Conservation (phyloP, 2,329 filamentous ascomycete species). For the Phyllosticta capitalensis region DNA sequence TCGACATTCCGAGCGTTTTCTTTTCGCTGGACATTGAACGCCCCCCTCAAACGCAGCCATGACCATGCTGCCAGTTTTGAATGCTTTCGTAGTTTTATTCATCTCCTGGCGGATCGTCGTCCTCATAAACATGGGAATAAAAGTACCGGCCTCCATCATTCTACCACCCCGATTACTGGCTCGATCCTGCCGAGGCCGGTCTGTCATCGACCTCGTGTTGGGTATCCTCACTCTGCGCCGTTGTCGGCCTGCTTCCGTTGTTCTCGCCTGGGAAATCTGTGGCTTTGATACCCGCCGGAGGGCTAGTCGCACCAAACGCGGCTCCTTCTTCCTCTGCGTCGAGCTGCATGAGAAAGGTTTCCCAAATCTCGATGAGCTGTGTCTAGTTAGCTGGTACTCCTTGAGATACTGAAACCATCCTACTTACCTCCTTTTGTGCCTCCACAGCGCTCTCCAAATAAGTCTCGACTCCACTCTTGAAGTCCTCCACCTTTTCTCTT, state of each 20-base stretch:
- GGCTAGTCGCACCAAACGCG: constrained; percentile 26
- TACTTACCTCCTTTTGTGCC: constrained; percentile 87
- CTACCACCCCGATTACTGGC: neutral
- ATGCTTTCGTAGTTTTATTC: neutral
- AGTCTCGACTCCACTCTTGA: constrained; percentile 92
- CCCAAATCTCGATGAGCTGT: constrained; percentile 81
- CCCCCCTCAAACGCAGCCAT: neutral
- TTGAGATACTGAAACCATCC: neutral
- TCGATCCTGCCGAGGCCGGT: constrained; percentile 4
- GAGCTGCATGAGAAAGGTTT: constrained; percentile 92
- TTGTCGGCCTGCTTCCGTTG: constrained; percentile 6
- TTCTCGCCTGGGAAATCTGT: constrained; percentile 14
- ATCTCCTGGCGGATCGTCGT: neutral
- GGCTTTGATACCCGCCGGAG: constrained; percentile 29
- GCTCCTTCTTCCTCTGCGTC: constrained; percentile 81
- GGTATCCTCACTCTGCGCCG: constrained; percentile 11
- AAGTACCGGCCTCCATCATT: neutral
- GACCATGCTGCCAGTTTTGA: neutral
- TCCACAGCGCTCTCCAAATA: constrained; percentile 95
- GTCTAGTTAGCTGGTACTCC: neutral
- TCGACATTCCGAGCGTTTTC: neutral
- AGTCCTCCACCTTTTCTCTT: constrained; percentile 95
- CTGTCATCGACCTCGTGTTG: constrained; percentile 5
- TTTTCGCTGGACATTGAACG: neutral
- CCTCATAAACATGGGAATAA: neutral